Evolutionary conservation across 169 alveolate species (phyloP).

Genomic region (Babesia bigemina): DNA sequence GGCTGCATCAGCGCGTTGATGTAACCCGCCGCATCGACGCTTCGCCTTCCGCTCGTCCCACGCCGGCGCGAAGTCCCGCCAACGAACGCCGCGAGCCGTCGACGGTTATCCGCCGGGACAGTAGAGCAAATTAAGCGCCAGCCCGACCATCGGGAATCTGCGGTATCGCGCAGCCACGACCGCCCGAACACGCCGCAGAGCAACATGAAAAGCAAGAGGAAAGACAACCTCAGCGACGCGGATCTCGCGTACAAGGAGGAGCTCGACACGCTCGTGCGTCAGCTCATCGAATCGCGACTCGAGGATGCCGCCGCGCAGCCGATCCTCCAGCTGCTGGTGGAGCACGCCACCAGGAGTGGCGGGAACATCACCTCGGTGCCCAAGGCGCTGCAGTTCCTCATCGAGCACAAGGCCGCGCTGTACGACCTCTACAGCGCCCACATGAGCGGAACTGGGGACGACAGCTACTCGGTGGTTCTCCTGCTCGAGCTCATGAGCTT

Average conservation of each 20-base stretch:
- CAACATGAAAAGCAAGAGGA: constrained; percentile 25
- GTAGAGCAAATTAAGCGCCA: too few relatives aligned
- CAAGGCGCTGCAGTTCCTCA: constrained; percentile 65
- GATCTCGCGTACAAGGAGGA: constrained; percentile 69
- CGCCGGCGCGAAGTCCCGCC: too few relatives aligned
- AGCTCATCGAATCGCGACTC: constrained; percentile 22
- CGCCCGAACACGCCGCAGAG: neutral
- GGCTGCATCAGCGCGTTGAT: too few relatives aligned
- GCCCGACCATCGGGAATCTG: too few relatives aligned
- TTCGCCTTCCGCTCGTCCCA: too few relatives aligned
- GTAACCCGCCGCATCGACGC: too few relatives aligned
- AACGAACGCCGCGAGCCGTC: too few relatives aligned
- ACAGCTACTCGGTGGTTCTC: constrained; percentile 37
- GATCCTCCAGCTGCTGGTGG: constrained; percentile 35
- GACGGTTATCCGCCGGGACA: too few relatives aligned
- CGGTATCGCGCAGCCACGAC: too few relatives aligned
- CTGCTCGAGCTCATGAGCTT: constrained; percentile 65
- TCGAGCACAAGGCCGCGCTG: constrained; percentile 52
- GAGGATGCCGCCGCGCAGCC: constrained; percentile 27
- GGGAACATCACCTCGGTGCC: constrained; percentile 65
- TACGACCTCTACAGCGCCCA: constrained; percentile 31
- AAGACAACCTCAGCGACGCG: constrained; percentile 54
- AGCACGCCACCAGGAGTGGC: constrained; percentile 48
- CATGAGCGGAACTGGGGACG: neutral
- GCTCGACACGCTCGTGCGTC: constrained; percentile 46